Evolutionary conservation across 1,284 basidiomycete species (phyloP).

Genomic region (Irpex sp.): DNA sequence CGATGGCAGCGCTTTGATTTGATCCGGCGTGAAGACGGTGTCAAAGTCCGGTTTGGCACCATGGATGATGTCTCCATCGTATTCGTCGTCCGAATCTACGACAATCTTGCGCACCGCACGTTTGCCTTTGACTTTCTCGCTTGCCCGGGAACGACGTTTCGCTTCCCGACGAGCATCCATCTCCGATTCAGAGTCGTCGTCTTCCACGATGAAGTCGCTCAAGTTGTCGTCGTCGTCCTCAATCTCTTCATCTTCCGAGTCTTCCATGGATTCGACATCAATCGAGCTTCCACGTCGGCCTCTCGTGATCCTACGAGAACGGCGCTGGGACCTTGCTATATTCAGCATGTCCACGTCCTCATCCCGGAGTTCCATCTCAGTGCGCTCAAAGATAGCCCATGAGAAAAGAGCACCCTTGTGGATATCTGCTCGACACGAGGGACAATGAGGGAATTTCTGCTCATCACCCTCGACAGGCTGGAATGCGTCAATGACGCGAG

Average conservation of each 20-base stretch:
- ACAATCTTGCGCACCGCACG: slow-evolving; percentile 26
- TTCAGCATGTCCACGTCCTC: slow-evolving; percentile 18
- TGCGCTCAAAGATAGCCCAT: slow-evolving; percentile 46
- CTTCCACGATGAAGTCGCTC: slow-evolving; percentile 51
- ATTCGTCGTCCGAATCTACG: slow-evolving; percentile 47
- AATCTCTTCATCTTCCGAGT: slow-evolving; percentile 27
- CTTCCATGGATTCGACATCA: neutral
- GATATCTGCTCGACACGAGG: slow-evolving; percentile 43
- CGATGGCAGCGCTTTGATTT: slow-evolving; percentile 39
- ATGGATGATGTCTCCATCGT: slow-evolving; percentile 38
- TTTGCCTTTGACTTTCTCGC: slow-evolving; percentile 21
- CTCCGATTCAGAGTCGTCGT: slow-evolving; percentile 40
- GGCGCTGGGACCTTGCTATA: slow-evolving; percentile 1
- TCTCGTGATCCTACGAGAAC: neutral
- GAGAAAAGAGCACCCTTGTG: slow-evolving; percentile 40
- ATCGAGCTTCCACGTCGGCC: neutral
- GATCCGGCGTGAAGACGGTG: slow-evolving; percentile 24
- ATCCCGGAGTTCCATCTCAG: slow-evolving; percentile 37
- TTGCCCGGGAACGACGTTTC: slow-evolving; percentile 22
- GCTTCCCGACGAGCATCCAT: slow-evolving; percentile 34
- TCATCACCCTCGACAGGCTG: neutral
- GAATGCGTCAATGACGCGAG: neutral
- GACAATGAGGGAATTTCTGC: slow-evolving; percentile 28
- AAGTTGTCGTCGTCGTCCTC: slow-evolving; percentile 32
- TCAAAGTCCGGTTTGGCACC: slow-evolving; percentile 28